phyloP scores from a whole-genome alignment of 768 basidiomycete genomes.

The Mycena crocata region DNA sequence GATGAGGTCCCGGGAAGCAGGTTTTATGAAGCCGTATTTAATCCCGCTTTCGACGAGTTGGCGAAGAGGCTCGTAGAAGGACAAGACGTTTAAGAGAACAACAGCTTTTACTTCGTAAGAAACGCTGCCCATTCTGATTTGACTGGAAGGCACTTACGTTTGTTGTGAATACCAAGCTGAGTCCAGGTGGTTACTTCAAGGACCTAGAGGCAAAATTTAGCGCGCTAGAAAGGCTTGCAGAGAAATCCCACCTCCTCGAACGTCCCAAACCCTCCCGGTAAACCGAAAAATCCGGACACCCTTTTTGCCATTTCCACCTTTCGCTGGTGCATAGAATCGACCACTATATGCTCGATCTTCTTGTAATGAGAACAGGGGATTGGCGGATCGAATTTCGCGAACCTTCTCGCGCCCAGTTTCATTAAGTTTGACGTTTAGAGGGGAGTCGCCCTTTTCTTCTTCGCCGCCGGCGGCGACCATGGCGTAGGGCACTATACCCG shows the following conservation, averaged over 20 bases:
- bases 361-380: constrained; percentile 10
- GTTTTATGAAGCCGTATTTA: constrained; percentile 79
- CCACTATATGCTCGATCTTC: constrained; percentile 57
- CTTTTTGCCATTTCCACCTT: constrained; percentile 92
- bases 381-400: neutral
- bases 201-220: constrained; percentile 55
- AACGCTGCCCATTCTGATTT: neutral
- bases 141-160: constrained; percentile 69
- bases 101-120: constrained; percentile 63
- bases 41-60: constrained; percentile 76
- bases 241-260: constrained; percentile 81
- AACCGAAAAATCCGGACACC: constrained; percentile 82
- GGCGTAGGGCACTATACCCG: constrained; percentile 83
- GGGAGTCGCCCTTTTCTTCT: constrained; percentile 54
- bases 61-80: constrained; percentile 87
- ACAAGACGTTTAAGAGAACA: constrained; percentile 85
- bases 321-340: constrained; percentile 88
- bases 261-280: constrained; percentile 96
- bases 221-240: neutral
- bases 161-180: constrained; percentile 87
- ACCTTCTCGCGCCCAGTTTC: constrained; percentile 42
- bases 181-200: constrained; percentile 96
- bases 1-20: constrained; percentile 67
- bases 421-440: constrained; percentile 34
- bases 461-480: constrained; percentile 78